Evolutionary conservation across 2,329 filamentous ascomycete genomes (phyloP), one percentile per base, ranked within the genome.

Genomic region (Cytospora piceae): DNA sequence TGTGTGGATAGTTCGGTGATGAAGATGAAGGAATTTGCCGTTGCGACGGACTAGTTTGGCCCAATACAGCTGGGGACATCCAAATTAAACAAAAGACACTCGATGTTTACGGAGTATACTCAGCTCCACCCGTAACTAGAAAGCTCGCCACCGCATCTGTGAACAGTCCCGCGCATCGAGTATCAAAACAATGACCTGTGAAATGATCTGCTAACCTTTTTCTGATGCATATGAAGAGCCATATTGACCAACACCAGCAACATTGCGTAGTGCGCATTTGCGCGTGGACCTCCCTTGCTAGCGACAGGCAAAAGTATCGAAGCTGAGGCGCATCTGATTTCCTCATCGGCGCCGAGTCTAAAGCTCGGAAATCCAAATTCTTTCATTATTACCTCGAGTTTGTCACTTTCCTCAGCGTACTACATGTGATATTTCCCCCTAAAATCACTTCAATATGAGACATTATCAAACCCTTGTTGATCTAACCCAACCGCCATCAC

Each of bases 221-320:
- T 17, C 37, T 14, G 7, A 6, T 39, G 39, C 6, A 20, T 42
- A 20, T 42, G 37, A 5, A 12, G 6, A 42, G 17, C 7, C 17
- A 9, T 12, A 42, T n/a, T 15, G 20, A 15, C 2, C 9, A 46
- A 1, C 20, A 8, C 20, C 6, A 6, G 39, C 64, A 54, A 60
- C 39, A 17, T 29, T 62, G 61, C 61, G 61, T 34, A 24, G 37
- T n/a, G 64, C 64, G 64, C 64, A 59, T 60, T 59, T 57, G 64
- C 64, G 64, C 34, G 32, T 17, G 56, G 32, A 9, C 32, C 29
- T 46, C 20, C 7, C 2, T 46, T 9, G 11, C 20, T 22, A 1
- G 7, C 20, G 42, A n/a, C 20, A 4, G 7, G 42, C 42, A 11
- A 46, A 11, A 14, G 17, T 17, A 15, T 20, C 6, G 14, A 42